A percentile compares a stretch with the other conserved stretches of the same genome.
Conservation (phyloP, 345 rosid species). For the Eucalyptus virginea region DNA sequence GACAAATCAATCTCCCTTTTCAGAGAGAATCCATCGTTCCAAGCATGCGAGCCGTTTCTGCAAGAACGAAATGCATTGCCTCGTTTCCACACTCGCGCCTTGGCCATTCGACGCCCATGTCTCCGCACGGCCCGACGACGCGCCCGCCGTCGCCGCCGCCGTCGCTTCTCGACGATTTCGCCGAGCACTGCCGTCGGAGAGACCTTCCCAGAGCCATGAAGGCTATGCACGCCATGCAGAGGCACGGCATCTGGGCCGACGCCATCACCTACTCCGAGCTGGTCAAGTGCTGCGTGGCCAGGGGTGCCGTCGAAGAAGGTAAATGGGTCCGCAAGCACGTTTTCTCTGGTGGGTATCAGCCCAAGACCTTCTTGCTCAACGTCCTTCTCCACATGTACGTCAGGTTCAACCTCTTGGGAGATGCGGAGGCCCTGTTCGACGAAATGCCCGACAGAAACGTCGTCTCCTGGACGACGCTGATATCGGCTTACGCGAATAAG, state of each 20-base stretch:
- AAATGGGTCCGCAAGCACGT: slow-evolving; percentile 37
- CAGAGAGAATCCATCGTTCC: neutral
- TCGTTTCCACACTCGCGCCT: neutral
- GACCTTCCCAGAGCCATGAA: slow-evolving; percentile 48
- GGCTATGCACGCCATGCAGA: slow-evolving; percentile 38
- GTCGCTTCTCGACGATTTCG: slow-evolving; percentile 31
- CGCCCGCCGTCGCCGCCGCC: neutral
- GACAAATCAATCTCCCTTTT: neutral
- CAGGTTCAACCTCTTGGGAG: slow-evolving; percentile 27
- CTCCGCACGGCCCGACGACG: neutral
- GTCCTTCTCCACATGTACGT: slow-evolving; percentile 39
- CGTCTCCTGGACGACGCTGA: slow-evolving; percentile 69
- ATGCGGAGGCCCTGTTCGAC: slow-evolving; percentile 23
- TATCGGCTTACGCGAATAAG: slow-evolving; percentile 38
- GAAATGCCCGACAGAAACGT: slow-evolving; percentile 20
- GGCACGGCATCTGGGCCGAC: slow-evolving; percentile 39
- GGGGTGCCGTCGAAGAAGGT: slow-evolving; percentile 33
- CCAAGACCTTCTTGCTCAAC: slow-evolving; percentile 37
- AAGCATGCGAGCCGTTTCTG: neutral
- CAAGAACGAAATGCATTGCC: neutral
- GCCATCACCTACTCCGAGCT: slow-evolving; percentile 38
- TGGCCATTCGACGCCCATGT: neutral
- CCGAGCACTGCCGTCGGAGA: slow-evolving; percentile 31
- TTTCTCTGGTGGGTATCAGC: slow-evolving; percentile 23
- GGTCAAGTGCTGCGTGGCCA: slow-evolving; percentile 42